Evolutionary conservation across 352 stramenopile genomes (phyloP), one percentile per base, ranked within the genome.

Genomic region (Globisporangium spinosum): DNA sequence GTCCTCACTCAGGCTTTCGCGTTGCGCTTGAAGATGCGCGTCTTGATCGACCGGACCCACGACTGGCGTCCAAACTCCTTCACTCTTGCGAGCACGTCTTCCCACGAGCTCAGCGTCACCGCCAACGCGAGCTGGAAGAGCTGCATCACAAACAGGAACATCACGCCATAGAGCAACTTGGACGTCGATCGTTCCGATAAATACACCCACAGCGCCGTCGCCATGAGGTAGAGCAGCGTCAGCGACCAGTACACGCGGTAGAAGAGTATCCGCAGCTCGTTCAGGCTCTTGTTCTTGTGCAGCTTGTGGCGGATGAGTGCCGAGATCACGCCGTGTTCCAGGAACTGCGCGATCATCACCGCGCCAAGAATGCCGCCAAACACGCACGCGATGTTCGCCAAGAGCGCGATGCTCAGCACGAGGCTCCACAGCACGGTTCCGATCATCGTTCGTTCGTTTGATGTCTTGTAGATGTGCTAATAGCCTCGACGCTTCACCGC

Each of bases 201-300:
- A 64, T 86, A 88, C 32, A 93, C 74, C 85, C 85, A 93, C 2
- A 89, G 51, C 25, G 70, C 65, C 23, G 76, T 70, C 17, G 58
- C 62, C 27, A 82, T 0, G 25, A 88, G 56, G 56, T 83, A 83
- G 17, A 76, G 58, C n/a, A 85, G 17, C 10, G 77, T 78, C 22
- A 77, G 49, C n/a, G 79, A 68, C 85, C 85, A 93, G 64, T 88
- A 93, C 38, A 69, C 58, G 57, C 84, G 82, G 69, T 93, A 91
- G 68, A 90, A 91, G 38, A 77, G 60, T 32, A 73, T 47, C 10
- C 68, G 70, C n/a, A 90, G 70, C 43, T 77, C 68, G 17, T 66
- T 68, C 47, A 81, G 69, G 53, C 68, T 73, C 57, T 72, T 74
- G 29, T 61, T 49, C 51, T 74, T 74, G 63, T 79, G 69, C 77